A percentile compares a stretch with the other conserved stretches of the same genome.
phyloP scores from a whole-genome alignment of 176 grass and related monocot genomes.

The Hordeum vulgare region MorexV3_pseudomolecules_assembly NC_058518.1:477755493-477755992 shows the following conservation, averaged over 20 bases:
- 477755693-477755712: background rate
- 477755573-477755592: background rate
- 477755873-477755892: background rate
- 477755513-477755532: too few relatives aligned
- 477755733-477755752: background rate
- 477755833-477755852: background rate
- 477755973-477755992: constrained; percentile 13
- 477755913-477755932: background rate
- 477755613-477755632: background rate
- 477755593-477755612: background rate
- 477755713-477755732: constrained; percentile 10
- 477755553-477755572: background rate
- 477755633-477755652: too few relatives aligned
- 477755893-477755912: background rate
- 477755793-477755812: background rate
- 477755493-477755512: too few relatives aligned
- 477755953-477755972: background rate
- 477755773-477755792: too few relatives aligned
- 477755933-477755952: background rate
- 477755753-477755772: constrained; percentile 8
- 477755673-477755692: constrained; percentile 11
- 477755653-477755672: too few relatives aligned
- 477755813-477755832: background rate
- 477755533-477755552: background rate
- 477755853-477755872: constrained; percentile 18